Evolutionary conservation across 2,329 filamentous ascomycete species (phyloP).

Genomic region (Neonectria hederae): DNA sequence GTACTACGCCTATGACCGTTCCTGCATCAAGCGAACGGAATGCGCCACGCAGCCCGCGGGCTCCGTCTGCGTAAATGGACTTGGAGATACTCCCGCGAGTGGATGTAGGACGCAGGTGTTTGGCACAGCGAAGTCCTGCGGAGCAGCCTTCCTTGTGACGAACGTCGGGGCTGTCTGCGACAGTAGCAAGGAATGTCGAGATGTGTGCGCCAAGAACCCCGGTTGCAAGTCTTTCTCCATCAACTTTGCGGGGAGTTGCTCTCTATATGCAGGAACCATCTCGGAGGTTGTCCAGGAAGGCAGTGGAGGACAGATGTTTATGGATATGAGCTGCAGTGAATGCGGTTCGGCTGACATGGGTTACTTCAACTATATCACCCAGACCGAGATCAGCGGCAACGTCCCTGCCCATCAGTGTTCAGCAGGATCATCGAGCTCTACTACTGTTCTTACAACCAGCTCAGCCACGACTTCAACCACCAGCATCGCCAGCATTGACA

Average conservation of each 20-base stretch:
- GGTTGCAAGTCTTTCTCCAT: constrained; percentile 36
- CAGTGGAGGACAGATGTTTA: constrained; percentile 17
- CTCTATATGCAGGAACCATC: constrained; percentile 23
- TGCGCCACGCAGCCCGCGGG: constrained; percentile 24
- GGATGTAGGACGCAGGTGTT: constrained; percentile 20
- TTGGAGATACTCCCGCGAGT: constrained; percentile 30
- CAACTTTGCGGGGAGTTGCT: constrained; percentile 28
- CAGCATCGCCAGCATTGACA: neutral
- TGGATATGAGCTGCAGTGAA: constrained; percentile 33
- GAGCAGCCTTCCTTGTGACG: constrained; percentile 28
- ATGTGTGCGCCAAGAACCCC: constrained; percentile 33
- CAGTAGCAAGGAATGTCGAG: constrained; percentile 29
- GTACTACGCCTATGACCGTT: constrained; percentile 33
- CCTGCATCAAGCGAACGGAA: constrained; percentile 24
- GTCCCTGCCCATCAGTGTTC: constrained; percentile 22
- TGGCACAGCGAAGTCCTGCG: constrained; percentile 32
- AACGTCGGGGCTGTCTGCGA: constrained; percentile 20
- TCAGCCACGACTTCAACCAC: neutral
- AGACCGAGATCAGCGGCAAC: constrained; percentile 7
- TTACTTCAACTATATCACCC: constrained; percentile 34
- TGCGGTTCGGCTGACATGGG: constrained; percentile 28
- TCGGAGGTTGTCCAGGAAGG: constrained; percentile 27
- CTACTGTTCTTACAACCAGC: neutral
- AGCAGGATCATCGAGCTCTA: neutral
- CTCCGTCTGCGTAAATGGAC: constrained; percentile 29